Evolutionary conservation across 2,329 filamentous ascomycete species (phyloP).

Genomic region (Hypoxylon sp.): DNA sequence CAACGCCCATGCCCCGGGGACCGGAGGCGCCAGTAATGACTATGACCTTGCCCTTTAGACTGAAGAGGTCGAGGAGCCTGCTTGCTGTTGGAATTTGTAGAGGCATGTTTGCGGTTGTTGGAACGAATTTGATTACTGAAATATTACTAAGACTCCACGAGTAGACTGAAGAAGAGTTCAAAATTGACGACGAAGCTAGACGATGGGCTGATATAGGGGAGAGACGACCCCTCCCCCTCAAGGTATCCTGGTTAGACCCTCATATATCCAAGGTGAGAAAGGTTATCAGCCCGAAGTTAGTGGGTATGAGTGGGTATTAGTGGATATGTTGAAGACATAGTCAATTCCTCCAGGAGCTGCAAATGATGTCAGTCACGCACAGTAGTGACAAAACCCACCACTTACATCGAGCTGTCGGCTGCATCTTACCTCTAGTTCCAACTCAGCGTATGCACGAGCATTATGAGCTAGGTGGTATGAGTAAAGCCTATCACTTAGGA

Average conservation of each 20-base stretch:
- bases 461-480: slow-evolving; percentile 2
- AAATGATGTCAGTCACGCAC: slow-evolving; percentile 38
- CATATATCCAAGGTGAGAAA: slow-evolving; percentile 17
- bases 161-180: background rate
- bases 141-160: background rate
- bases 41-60: slow-evolving; percentile 78
- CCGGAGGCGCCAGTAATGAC: slow-evolving; percentile 78
- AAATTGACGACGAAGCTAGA: background rate
- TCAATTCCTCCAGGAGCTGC: slow-evolving; percentile 8
- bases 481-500: background rate
- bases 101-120: slow-evolving; percentile 64
- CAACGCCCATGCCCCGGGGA: slow-evolving; percentile 77
- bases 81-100: slow-evolving; percentile 67
- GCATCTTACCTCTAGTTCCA: slow-evolving; percentile 8
- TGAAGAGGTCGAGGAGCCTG: slow-evolving; percentile 75
- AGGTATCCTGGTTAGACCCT: background rate
- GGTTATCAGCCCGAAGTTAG: slow-evolving; percentile 1
- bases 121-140: slow-evolving; percentile 7
- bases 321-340: slow-evolving; percentile 43
- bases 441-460: slow-evolving; percentile 24
- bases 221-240: background rate
- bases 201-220: background rate
- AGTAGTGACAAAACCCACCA: slow-evolving; percentile 35
- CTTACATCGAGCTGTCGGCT: slow-evolving; percentile 17
- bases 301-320: slow-evolving; percentile 19